A percentile compares a stretch with the other conserved stretches of the same genome.
These are phyloP conservation scores for Apiospora sp. DNA, from an alignment of 2,329 filamentous ascomycete genomes.

Conservation along the genomic window DNA sequence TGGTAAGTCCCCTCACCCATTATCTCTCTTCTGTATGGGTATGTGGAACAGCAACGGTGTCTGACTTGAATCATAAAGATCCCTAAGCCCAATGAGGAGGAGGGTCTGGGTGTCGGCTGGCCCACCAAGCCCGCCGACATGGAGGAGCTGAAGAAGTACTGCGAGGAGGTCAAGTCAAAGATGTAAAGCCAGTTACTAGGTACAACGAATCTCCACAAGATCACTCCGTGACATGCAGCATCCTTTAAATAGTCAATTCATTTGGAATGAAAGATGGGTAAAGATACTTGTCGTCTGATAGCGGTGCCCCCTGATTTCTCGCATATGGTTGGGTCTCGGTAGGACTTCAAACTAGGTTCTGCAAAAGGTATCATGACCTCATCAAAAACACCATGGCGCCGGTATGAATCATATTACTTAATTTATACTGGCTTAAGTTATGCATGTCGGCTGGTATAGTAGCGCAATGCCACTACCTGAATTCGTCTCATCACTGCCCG, in stretches of 20 bases:
- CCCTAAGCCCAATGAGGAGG: constrained; percentile 85
- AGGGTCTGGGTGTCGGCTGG: constrained; percentile 85
- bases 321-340: no score
- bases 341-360: no score
- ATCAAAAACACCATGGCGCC: no score
- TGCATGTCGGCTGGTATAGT: not conserved
- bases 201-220: not conserved
- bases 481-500: not conserved
- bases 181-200: constrained; percentile 65
- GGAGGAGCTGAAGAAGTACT: constrained; percentile 80
- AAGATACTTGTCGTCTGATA: not conserved
- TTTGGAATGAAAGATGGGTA: not conserved
- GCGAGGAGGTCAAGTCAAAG: constrained; percentile 87
- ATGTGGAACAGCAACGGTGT: no score
- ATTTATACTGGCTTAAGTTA: not conserved
- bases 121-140: constrained; percentile 79
- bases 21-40: not conserved
- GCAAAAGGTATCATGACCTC: no score
- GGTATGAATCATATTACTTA: not conserved
- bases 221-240: no score
- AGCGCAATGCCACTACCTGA: not conserved
- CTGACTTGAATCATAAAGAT: constrained; percentile 60
- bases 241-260: not conserved
- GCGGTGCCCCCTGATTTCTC: no score
- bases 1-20: constrained; percentile 69